Evolutionary conservation across 2,329 filamentous ascomycete genomes (phyloP), one percentile per base, ranked within the genome.

Genomic region (Nectriaceae sp.): DNA sequence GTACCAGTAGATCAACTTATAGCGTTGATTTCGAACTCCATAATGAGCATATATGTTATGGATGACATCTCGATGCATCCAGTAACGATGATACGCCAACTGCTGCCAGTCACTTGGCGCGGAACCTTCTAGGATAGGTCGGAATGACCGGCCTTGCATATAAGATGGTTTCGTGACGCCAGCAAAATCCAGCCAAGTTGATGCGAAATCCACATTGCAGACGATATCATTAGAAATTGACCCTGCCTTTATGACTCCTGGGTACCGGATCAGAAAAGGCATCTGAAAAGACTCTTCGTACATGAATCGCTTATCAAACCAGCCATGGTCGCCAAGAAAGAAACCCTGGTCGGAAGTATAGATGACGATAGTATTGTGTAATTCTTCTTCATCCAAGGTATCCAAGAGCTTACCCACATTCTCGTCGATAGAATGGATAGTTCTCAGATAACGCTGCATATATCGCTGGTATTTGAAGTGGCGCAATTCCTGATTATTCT

Each of bases 251-350:
- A 80, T 77, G 42, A 68, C 67, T 0, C 42, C 49, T 0, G 78
- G 77, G 40, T 75, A 77, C 0, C 74, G 70, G 8, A 77, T 67
- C 4, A 80, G 57, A 40, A 80, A 77, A 0, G 78, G 77, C 78
- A 81, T 80, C 61, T 80, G 77, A 63, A 81, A 80, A 13, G 67
- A 72, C 60, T 81, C 76, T 51, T 82, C 77, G 61, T 81, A 81
- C 73, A 81, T 80, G 60, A 81, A 80, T 3, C 78, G 72, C 63
- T 81, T 81, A 59, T 80, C 78, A 54, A 80, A 80, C 77, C 77
- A 81, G 44, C 78, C 77, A 50, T 81, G 78, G 49, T 81, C 78
- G 8, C 77, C 77, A 0, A 81, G 71, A 60, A 80, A 81, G 65
- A 80, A 80, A 5, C 78, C 78, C 50, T 80, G 77, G 52, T 80